phyloP scores from a whole-genome alignment of 75 land plant species.

The Isoetes taiwanensis region DNA sequence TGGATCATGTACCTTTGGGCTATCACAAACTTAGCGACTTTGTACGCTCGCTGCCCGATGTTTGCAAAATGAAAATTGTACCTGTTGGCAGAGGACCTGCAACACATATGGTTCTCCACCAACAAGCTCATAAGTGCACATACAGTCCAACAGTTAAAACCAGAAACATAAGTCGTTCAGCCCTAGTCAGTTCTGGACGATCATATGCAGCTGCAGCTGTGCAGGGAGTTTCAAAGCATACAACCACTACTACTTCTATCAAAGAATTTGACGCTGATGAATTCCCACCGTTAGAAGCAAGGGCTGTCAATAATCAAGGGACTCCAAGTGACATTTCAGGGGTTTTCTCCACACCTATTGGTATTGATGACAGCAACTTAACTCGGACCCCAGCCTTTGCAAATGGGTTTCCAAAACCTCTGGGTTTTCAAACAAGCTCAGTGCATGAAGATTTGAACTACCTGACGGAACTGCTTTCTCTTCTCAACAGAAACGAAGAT shows the following conservation, averaged over 20 bases:
- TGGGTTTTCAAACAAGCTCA: not conserved
- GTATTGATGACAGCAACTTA: not conserved
- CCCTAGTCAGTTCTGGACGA: conserved; percentile 21
- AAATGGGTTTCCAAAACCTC: not conserved
- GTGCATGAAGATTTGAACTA: conserved; percentile 4
- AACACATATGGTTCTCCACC: conserved; percentile 52
- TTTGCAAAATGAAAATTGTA: conserved; percentile 49
- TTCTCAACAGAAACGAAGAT: conserved; percentile 6
- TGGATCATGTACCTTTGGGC: conserved; percentile 49
- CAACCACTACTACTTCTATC: not conserved
- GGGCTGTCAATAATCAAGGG: not conserved
- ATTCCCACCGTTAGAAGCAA: not conserved
- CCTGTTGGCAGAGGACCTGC: conserved; percentile 44
- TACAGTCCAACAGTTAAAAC: conserved; percentile 2
- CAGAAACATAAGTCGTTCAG: not conserved
- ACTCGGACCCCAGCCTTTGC: not conserved
- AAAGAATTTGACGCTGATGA: not conserved
- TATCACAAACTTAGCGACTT: conserved; percentile 60
- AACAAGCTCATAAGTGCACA: conserved; percentile 3
- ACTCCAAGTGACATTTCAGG: conserved; percentile 3
- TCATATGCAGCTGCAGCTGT: conserved; percentile 25
- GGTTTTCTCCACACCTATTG: conserved; percentile 2
- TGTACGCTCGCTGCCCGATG: conserved; percentile 34
- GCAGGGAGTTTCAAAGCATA: not conserved
- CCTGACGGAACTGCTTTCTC: conserved; percentile 9